Evolutionary conservation across 1,284 basidiomycete species (phyloP).

Genomic region (Leccinum pachyderme): DNA sequence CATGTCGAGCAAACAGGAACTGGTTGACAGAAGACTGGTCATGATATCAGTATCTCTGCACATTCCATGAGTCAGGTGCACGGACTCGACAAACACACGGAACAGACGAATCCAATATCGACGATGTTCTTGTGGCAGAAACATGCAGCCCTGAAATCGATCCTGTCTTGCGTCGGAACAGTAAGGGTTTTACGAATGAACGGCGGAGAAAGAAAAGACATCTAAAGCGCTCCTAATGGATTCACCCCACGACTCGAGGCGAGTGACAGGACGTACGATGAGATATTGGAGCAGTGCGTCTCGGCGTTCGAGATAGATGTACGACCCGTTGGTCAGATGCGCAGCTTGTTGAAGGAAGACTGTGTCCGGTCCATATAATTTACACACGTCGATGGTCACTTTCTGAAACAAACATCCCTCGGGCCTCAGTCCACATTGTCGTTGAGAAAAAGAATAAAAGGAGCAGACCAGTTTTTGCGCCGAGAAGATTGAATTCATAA

Average conservation of each 20-base stretch:
- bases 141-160: slow-evolving; percentile 97
- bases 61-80: slow-evolving; percentile 14
- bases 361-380: slow-evolving; percentile 85
- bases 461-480: slow-evolving; percentile 85
- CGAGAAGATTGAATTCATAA: slow-evolving; percentile 99
- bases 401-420: slow-evolving; percentile 51
- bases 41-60: slow-evolving; percentile 8
- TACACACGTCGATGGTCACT: slow-evolving; percentile 95
- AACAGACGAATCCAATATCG: slow-evolving; percentile 97
- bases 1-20: slow-evolving; percentile 93
- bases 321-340: slow-evolving; percentile 92
- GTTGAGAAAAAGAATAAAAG: slow-evolving; percentile 1
- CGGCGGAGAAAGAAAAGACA: slow-evolving; percentile 87
- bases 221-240: slow-evolving; percentile 48
- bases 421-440: background rate
- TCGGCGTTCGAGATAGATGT: slow-evolving; percentile 79
- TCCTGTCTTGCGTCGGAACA: slow-evolving; percentile 89
- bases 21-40: slow-evolving; percentile 85
- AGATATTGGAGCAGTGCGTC: slow-evolving; percentile 87
- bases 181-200: slow-evolving; percentile 76
- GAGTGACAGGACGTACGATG: slow-evolving; percentile 51
- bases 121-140: slow-evolving; percentile 98
- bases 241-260: background rate
- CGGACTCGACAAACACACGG: slow-evolving; percentile 91
- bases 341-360: slow-evolving; percentile 98